Evolutionary conservation across 345 rosid species (phyloP).

Genomic region (Boechera divaricarpa): DNA sequence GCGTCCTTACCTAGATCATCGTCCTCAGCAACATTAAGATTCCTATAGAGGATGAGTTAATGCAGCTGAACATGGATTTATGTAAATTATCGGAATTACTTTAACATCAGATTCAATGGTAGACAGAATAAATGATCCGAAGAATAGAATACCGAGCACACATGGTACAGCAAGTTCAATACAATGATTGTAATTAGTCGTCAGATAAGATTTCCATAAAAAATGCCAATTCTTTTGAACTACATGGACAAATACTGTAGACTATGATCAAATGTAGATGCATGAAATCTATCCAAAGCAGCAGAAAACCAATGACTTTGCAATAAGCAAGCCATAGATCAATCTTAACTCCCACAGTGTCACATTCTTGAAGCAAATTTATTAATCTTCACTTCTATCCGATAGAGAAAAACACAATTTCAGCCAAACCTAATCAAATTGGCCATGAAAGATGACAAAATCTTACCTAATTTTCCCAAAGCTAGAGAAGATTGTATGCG

Average conservation of each 20-base stretch:
- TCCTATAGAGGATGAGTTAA: slow-evolving; percentile 59
- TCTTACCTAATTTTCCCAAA: slow-evolving; percentile 87
- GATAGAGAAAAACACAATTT: not conserved
- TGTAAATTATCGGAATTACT: not conserved
- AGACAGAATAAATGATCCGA: slow-evolving; percentile 19
- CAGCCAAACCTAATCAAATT: not conserved
- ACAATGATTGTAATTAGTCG: not conserved
- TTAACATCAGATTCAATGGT: slow-evolving; percentile 1
- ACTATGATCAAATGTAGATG: not conserved
- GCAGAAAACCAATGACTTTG: slow-evolving; percentile 15
- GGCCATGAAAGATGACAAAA: not conserved
- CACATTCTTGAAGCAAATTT: not conserved
- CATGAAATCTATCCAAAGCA: not conserved
- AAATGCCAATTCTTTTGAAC: not conserved
- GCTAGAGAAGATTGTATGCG: slow-evolving; percentile 81
- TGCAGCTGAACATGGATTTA: slow-evolving; percentile 33
- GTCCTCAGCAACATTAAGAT: slow-evolving; percentile 86
- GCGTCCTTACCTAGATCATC: slow-evolving; percentile 61
- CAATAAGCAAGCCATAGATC: not conserved
- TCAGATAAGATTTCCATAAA: slow-evolving; percentile 8
- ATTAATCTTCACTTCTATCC: not conserved
- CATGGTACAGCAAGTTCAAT: slow-evolving; percentile 8
- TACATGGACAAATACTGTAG: not conserved
- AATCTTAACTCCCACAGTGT: slow-evolving; percentile 1
- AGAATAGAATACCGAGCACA: not conserved